Evolutionary conservation across 2,329 filamentous ascomycete species (phyloP).

Genomic region (Trichothecium sympodiale): DNA sequence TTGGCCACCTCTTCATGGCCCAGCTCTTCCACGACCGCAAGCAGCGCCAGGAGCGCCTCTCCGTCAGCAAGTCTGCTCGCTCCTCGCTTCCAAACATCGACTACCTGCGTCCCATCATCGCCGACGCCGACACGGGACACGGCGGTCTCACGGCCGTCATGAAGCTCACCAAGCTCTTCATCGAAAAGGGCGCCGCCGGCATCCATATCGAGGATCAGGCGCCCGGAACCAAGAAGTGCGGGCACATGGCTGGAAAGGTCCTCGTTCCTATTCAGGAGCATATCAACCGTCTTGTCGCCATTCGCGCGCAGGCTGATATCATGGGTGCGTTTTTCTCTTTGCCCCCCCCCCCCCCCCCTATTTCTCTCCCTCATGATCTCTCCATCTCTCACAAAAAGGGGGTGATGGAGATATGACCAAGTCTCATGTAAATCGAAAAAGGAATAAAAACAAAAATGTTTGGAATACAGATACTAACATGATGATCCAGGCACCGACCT

Average conservation of each 20-base stretch:
- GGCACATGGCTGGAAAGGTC: conserved; percentile 98
- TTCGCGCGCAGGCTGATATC: conserved; percentile 94
- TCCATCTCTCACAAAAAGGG: too few relatives aligned
- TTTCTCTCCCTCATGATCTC: not conserved
- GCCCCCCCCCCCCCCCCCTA: not conserved
- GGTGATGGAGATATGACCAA: not conserved
- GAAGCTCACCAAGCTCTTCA: conserved; percentile 97
- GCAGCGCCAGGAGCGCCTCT: conserved; percentile 88
- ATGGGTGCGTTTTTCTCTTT: conserved; percentile 55
- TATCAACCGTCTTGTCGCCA: conserved; percentile 94
- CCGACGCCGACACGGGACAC: conserved; percentile 94
- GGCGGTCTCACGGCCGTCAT: conserved; percentile 97
- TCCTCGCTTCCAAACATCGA: conserved; percentile 69
- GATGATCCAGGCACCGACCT: conserved; percentile 76
- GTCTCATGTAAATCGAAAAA: not conserved
- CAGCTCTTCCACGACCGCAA: conserved; percentile 99
- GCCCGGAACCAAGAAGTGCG: conserved; percentile 97
- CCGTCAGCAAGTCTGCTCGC: conserved; percentile 61
- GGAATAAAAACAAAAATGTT: not conserved
- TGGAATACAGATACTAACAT: too few relatives aligned
- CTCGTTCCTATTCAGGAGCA: conserved; percentile 94
- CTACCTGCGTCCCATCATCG: conserved; percentile 91
- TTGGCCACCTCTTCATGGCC: conserved; percentile 93
- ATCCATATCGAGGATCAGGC: conserved; percentile 99
- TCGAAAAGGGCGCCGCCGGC: conserved; percentile 91